phyloP scores from a whole-genome alignment of 768 basidiomycete genomes.

The Termitomyces sp. region DNA sequence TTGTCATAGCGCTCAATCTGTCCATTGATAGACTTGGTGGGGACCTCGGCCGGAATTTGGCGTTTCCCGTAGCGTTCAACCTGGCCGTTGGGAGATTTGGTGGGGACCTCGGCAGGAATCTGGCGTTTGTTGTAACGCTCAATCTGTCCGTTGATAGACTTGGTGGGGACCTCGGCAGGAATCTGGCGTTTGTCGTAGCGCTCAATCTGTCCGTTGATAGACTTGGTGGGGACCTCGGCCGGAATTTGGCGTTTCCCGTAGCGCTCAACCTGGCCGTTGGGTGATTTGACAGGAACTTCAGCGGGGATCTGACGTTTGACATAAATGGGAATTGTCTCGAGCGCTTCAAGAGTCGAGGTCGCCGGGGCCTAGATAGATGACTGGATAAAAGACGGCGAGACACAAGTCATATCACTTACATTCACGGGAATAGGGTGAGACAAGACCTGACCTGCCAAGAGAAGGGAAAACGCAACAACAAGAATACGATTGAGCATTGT shows the following conservation, averaged over 20 bases:
- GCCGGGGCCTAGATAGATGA: conserved; percentile 23
- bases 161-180: conserved; percentile 24
- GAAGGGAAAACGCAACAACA: conserved; percentile 35
- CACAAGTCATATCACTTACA: conserved; percentile 18
- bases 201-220: conserved; percentile 16
- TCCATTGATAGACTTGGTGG: background rate
- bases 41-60: background rate
- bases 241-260: conserved; percentile 21
- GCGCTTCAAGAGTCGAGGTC: conserved; percentile 26
- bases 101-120: background rate
- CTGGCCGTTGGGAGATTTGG: background rate
- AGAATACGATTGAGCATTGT: conserved; percentile 46
- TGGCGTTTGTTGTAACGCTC: conserved; percentile 19
- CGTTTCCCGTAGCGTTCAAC: background rate
- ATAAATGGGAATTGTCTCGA: conserved; percentile 43
- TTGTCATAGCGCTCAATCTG: background rate
- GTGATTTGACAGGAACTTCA: conserved; percentile 24
- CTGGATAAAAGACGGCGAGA: conserved; percentile 4
- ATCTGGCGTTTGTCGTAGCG: conserved; percentile 17
- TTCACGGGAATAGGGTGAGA: conserved; percentile 40
- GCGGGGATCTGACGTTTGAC: conserved; percentile 32
- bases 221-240: conserved; percentile 23
- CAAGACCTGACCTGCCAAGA: conserved; percentile 42
- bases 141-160: conserved; percentile 30
- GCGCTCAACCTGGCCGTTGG: conserved; percentile 14